These are phyloP conservation scores for Rhytidiadelphus loreus DNA, from an alignment of 225 moss, liverwort and hornwort species.

Conservation along the genomic window DNA sequence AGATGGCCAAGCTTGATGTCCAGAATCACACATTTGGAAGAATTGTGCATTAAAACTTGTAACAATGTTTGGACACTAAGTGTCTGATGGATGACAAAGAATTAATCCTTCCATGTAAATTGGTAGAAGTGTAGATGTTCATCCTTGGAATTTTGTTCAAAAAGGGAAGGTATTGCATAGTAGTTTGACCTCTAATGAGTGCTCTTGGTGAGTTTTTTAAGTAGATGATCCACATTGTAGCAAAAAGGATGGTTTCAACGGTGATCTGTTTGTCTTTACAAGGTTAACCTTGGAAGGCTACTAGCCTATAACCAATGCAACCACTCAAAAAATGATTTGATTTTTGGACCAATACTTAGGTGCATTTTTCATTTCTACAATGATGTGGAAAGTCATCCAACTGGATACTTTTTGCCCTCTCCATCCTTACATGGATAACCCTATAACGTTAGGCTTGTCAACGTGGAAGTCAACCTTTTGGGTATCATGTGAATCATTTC, in stretches of 20 bases:
- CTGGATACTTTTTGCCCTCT: fast-evolving
- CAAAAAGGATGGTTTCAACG: background rate
- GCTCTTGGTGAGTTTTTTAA: too few species aligned
- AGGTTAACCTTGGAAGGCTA: fast-evolving
- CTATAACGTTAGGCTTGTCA: fast-evolving
- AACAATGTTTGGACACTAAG: too few species aligned
- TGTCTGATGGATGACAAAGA: too few species aligned
- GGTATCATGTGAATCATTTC: background rate
- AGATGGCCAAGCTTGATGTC: too few species aligned
- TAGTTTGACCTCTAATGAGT: background rate
- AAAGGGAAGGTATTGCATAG: too few species aligned
- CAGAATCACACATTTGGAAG: background rate
- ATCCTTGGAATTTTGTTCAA: too few species aligned
- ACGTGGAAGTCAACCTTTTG: background rate
- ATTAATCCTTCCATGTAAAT: too few species aligned
- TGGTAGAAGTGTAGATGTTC: too few species aligned
- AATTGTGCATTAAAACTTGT: background rate
- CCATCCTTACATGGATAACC: background rate
- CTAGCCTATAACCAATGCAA: fast-evolving
- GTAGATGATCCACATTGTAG: background rate
- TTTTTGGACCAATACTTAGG: background rate
- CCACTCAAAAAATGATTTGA: background rate
- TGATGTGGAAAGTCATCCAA: background rate
- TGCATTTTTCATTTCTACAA: background rate
- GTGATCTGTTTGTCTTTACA: fast-evolving